Percentiles rank a stretch among this genome's conserved stretches.
phyloP scores from a whole-genome alignment of 495 filamentous ascomycete species.

The Daldinia grandis region DNA sequence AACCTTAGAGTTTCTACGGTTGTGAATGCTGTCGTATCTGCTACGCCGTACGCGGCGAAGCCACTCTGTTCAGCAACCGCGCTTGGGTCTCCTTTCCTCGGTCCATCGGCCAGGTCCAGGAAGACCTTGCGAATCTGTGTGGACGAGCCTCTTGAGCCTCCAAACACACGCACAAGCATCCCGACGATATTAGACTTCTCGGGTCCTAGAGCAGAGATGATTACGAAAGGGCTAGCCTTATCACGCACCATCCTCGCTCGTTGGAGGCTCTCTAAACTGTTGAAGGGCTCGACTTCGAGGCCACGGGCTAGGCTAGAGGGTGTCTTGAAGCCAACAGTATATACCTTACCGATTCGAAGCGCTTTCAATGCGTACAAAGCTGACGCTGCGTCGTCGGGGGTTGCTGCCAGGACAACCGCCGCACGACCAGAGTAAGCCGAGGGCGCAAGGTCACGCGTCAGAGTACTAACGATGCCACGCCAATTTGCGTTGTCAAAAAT shows the following conservation, averaged over 20 bases:
- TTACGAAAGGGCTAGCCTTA: conserved; percentile 75
- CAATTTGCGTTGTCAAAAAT: conserved; percentile 82
- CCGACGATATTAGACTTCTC: conserved; percentile 83
- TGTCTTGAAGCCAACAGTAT: conserved; percentile 83
- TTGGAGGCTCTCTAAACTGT: conserved; percentile 79
- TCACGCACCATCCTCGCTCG: conserved; percentile 59
- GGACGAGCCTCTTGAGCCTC: conserved; percentile 53
- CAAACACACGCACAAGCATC: conserved; percentile 76
- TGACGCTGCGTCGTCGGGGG: conserved; percentile 74
- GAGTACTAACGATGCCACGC: conserved; percentile 82
- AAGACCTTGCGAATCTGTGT: conserved; percentile 76
- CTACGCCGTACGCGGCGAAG: conserved; percentile 80
- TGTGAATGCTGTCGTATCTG: conserved; percentile 81
- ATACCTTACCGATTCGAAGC: conserved; percentile 79
- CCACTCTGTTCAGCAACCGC: conserved; percentile 72
- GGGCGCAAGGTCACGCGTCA: conserved; percentile 81
- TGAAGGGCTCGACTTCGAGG: conserved; percentile 75
- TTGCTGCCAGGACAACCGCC: conserved; percentile 74
- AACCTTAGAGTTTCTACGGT: conserved; percentile 80
- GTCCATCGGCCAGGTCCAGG: conserved; percentile 76
- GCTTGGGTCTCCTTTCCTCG: conserved; percentile 72
- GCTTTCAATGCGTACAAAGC: conserved; percentile 78
- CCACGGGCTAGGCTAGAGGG: conserved; percentile 68
- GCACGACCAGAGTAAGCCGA: conserved; percentile 79
- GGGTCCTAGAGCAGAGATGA: conserved; percentile 78